Base-by-base conservation (phyloP, 2,329 filamentous ascomycete species). In the Colletotrichum lupini region DNA sequence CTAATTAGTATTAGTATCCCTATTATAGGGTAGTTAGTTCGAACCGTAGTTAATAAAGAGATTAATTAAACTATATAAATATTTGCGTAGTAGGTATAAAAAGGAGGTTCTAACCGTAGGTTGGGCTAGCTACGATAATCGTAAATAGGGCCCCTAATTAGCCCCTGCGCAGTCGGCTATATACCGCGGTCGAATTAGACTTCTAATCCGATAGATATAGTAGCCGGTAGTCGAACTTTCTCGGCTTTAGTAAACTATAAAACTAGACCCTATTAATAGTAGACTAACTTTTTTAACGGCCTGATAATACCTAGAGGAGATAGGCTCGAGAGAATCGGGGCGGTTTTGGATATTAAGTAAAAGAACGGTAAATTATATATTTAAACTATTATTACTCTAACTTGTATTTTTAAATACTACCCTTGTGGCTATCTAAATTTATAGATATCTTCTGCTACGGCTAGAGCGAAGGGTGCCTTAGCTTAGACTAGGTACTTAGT, bases 401-500 rank as follows among this genome's bases (percentile, higher is more conserved):
- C 16, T 19, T 22, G 7, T 19, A 22, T 22, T 4, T 49, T 49
- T 19, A 49, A 49, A n/a, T 8, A 22, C 42, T 19, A 22, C 42
- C 42, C 16, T 49, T 49, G 19, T 9, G 16, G n/a, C 49, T 63
- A 57, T 57, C 26, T 59, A 12, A 57, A 56, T 63, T n/a, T 32
- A 46, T 56, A 52, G 52, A 35, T 32, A 4, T 64, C n/a, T 19
- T 32, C 66, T 46, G 59, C 19, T 46, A 52, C 46, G 58, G 59
- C 67, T 63, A 49, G 49, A 49, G 49, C 32, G 67, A 16, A 64
- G 58, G 32, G 32, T 49, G 12, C 49, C 67, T 24, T 68, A 58
- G n/a, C 49, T 63, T 53, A 32, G 42, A 49, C 42, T 22, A 49
- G 42, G 42, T 49, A 7, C 19, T 49, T 49, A 4, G 42, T 19